Percentiles rank a stretch among this genome's conserved stretches.
phyloP scores from a whole-genome alignment of 2,329 filamentous ascomycete genomes.

The Fusarium proliferatum region DNA sequence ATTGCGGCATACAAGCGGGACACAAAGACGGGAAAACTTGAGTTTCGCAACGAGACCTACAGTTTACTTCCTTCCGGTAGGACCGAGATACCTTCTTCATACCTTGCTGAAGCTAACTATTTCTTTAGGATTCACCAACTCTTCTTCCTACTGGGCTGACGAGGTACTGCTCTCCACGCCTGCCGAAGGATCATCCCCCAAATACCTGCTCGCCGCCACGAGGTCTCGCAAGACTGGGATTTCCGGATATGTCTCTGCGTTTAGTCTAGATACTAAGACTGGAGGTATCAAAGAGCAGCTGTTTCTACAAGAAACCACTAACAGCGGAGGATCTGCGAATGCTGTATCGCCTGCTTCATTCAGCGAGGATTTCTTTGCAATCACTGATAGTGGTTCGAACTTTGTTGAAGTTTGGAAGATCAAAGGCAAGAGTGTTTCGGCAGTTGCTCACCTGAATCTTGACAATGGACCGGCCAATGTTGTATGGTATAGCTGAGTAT shows the following conservation, averaged over 20 bases:
- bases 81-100: fast-evolving
- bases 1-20: background rate
- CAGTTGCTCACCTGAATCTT: background rate
- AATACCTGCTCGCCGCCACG: background rate
- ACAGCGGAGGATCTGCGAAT: background rate
- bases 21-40: background rate
- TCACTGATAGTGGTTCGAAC: background rate
- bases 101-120: fast-evolving
- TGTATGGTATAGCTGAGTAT: background rate
- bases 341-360: background rate
- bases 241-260: background rate
- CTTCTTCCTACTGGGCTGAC: background rate
- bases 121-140: background rate
- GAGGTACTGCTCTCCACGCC: background rate
- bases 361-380: background rate
- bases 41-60: background rate
- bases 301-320: background rate
- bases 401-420: background rate
- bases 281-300: background rate
- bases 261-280: background rate
- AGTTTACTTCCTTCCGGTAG: background rate
- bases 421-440: background rate
- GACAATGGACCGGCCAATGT: background rate
- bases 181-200: background rate
- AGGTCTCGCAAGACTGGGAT: background rate